Evolutionary conservation across 2,329 filamentous ascomycete genomes (phyloP), one percentile per base, ranked within the genome.

Genomic region (Tolypocladium tundrense): DNA sequence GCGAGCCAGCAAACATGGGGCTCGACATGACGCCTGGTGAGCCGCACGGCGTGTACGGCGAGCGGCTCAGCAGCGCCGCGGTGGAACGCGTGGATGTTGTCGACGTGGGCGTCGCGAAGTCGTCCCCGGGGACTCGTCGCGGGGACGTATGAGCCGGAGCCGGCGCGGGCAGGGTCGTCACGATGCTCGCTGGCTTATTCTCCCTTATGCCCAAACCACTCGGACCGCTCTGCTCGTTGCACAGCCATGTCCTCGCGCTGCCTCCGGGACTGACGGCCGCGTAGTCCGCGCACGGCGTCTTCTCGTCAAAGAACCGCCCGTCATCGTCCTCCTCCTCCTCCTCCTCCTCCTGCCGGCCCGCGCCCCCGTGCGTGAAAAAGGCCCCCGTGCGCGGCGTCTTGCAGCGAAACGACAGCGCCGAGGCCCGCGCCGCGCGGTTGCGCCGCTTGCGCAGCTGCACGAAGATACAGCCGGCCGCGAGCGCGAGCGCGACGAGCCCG

Each of bases 361-460:
- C 45, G 16, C 27, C 21, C 8, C 45, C 11, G 27, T 50, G 7
- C 27, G 45, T 50, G 16, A 50, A 33, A 11, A 33, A 50, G 3
- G 14, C 7, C 8, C 45, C 45, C 27, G 45, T 50, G 48, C 31
- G 21, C 19, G 55, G 74, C 0, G 78, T 75, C 58, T 79, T 77
- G 68, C 80, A 82, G 39, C 75, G 74, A 67, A 82, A 82, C 1
- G 77, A 80, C 35, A 82, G 71, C 5, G 76, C 74, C 0, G 79
- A 81, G 16, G 66, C 65, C 53, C 45, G 55, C 45, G 48, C 48
- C 16, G 48, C 48, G 58, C 61, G 71, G 60, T 76, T 78, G 50
- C 59, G 71, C 31, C 75, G 75, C 64, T 74, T 80, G 57, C 78
- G 78, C 60, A 70, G 62, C 54, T 77, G 75, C 56, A 83, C 68